Conservation (phyloP, 345 rosid species). For the Leavenworthia alabamica region DNA sequence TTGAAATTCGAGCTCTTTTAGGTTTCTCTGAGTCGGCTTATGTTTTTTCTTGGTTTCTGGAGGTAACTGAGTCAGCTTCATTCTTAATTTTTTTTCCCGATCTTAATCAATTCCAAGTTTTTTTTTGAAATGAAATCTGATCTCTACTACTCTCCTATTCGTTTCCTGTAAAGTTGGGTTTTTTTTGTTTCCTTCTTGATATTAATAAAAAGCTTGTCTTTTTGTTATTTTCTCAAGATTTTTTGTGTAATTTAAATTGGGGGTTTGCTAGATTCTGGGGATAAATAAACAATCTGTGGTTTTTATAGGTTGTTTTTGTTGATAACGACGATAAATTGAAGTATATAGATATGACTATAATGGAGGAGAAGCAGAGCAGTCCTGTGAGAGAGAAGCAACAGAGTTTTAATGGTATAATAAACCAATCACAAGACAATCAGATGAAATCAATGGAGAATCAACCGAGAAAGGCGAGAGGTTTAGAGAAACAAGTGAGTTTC, state of each 20-base stretch:
- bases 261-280: slow-evolving; percentile 12
- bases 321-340: slow-evolving; percentile 21
- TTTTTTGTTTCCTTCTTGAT: background rate
- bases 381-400: slow-evolving; percentile 20
- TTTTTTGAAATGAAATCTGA: background rate
- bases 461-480: slow-evolving; percentile 30
- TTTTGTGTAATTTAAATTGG: slow-evolving; percentile 14
- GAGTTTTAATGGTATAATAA: slow-evolving; percentile 8
- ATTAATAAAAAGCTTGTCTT: background rate
- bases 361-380: slow-evolving; percentile 33
- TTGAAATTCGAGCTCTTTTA: slow-evolving; percentile 15
- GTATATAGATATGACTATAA: slow-evolving; percentile 12
- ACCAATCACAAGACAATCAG: slow-evolving; percentile 16
- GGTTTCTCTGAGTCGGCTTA: background rate
- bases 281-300: background rate
- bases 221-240: background rate
- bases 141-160: slow-evolving; percentile 1
- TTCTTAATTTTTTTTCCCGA: background rate
- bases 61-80: slow-evolving; percentile 19
- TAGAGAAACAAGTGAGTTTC: slow-evolving; percentile 58
- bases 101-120: slow-evolving; percentile 1
- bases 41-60: background rate
- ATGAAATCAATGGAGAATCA: slow-evolving; percentile 34
- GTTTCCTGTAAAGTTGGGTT: slow-evolving; percentile 12
- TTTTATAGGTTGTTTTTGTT: background rate